Base-by-base conservation (phyloP, 2,329 filamentous ascomycete genomes). In the Cyanodermella asteris region DNA sequence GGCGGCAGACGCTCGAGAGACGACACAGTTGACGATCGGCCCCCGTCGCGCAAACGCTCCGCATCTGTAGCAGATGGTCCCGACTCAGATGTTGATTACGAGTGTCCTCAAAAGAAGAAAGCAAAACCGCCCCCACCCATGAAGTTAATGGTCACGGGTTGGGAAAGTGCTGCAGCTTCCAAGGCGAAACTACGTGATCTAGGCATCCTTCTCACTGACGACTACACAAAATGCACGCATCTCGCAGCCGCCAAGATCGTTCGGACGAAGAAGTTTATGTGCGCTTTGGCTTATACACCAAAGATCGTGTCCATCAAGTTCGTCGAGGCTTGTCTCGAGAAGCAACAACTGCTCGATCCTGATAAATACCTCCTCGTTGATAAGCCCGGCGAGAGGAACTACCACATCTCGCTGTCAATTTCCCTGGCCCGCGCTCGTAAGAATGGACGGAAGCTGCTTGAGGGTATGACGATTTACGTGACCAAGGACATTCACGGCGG, bases 181-280 rank as follows among this genome's bases (percentile, higher is more conserved):
- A 38, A 90, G 78, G 71, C 62, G 51, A 74, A 74, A 50, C 59
- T 97, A 28, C 74, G 82, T 31, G 67, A 74, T 22, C 53, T 94
- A 18, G 87, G 87, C 6, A 76, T 97, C 28, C 60, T 70, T 36
- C 65, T 91, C 13, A 73, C 78, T 4, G 61, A 72, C 37, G 76
- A 91, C 40, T 68, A 69, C 14, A 63, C 65, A 23, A 61, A 66
- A 22, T 87, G 78, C 43, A 77, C 84, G 38, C 77, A 91, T 43
- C 64, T 97, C 7, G 81, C 80, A 17, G 84, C 84, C 4, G 87
- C 84, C 1, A 64, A 69, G 20, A 68, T 94, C 32, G 66, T 93
- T 17, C 73, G 87, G 18, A 97, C 87, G 0, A 70, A 78, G 44
- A 97, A 97, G 43, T 97, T 97, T 43, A 70, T 94, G 24, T 74